phyloP scores from a whole-genome alignment of 2,329 filamentous ascomycete genomes.

The Fusarium sp. region DNA sequence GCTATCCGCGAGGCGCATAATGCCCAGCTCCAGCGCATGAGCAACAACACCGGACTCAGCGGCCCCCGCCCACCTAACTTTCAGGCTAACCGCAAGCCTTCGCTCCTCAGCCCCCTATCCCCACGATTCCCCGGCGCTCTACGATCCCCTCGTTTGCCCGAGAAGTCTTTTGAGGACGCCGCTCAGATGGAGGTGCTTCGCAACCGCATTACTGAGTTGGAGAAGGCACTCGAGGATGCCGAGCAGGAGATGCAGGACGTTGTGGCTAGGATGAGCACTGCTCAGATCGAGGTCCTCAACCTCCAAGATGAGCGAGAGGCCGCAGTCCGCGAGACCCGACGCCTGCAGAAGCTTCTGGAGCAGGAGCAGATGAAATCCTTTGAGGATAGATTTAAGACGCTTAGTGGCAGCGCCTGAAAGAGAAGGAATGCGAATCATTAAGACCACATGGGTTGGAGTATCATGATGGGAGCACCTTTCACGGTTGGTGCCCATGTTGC shows the following conservation, averaged over 20 bases:
- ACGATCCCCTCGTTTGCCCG: constrained; percentile 60
- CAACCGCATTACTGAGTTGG: constrained; percentile 83
- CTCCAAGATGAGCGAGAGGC: constrained; percentile 80
- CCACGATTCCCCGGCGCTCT: constrained; percentile 50
- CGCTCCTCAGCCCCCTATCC: constrained; percentile 50
- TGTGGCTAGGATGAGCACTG: constrained; percentile 80
- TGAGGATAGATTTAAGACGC: constrained; percentile 51
- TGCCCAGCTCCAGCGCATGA: constrained; percentile 79
- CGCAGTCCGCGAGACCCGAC: constrained; percentile 76
- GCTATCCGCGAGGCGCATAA: constrained; percentile 81
- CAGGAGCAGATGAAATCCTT: constrained; percentile 68
- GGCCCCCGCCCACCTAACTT: constrained; percentile 49
- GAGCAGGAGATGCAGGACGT: constrained; percentile 87
- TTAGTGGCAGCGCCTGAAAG: constrained; percentile 43
- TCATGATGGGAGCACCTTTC: constrained; percentile 23
- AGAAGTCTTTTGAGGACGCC: constrained; percentile 76
- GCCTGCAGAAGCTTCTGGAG: constrained; percentile 73
- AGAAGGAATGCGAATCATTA: constrained; percentile 11
- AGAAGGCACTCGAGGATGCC: constrained; percentile 69
- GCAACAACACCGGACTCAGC: constrained; percentile 54
- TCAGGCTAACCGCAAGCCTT: constrained; percentile 47
- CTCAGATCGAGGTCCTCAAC: constrained; percentile 85
- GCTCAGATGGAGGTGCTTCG: constrained; percentile 80
- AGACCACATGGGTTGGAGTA: constrained; percentile 20
- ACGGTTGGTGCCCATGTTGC: constrained; percentile 41